phyloP scores from a whole-genome alignment of 1,284 basidiomycete species.

The Melampsora americana region DNA sequence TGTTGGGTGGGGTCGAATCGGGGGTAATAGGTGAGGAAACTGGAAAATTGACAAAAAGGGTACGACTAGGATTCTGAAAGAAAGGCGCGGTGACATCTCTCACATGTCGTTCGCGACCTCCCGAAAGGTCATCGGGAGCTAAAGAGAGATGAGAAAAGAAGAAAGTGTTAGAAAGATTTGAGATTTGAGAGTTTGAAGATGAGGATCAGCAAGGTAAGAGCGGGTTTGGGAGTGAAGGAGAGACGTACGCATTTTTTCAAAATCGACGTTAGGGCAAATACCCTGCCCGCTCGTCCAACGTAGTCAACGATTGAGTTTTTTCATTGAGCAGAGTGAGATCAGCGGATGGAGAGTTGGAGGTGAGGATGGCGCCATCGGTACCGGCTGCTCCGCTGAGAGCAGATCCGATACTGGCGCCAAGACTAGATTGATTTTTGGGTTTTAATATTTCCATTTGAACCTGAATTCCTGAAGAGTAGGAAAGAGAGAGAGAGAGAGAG shows the following conservation, averaged over 20 bases:
- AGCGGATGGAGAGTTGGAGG: conserved; percentile 15
- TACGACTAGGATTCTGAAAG: conserved; percentile 23
- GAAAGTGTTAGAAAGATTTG: neutral
- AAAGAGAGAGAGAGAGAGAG: neutral
- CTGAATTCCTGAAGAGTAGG: neutral
- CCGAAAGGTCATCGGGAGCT: conserved; percentile 38
- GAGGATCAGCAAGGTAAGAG: neutral
- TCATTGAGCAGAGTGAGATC: conserved; percentile 16
- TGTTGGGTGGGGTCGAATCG: conserved; percentile 13
- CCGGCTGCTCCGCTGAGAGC: conserved; percentile 42
- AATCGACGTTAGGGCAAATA: conserved; percentile 43
- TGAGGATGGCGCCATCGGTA: conserved; percentile 41
- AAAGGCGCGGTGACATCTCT: conserved; percentile 44
- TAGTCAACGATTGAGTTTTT: conserved; percentile 40
- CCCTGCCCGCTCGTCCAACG: conserved; percentile 37
- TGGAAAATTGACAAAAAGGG: conserved; percentile 44
- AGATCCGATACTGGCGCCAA: conserved; percentile 45
- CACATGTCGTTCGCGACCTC: conserved; percentile 45
- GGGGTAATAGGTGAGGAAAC: conserved; percentile 37
- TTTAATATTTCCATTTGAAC: conserved; percentile 40
- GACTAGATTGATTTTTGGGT: conserved; percentile 38
- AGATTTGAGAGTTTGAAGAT: neutral
- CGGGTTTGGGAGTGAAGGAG: neutral
- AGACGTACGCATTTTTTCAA: conserved; percentile 40
- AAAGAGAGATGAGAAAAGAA: neutral